Evolutionary conservation across 2,329 filamentous ascomycete genomes (phyloP).

Genomic region (Neophaeococcomyces aloes): DNA sequence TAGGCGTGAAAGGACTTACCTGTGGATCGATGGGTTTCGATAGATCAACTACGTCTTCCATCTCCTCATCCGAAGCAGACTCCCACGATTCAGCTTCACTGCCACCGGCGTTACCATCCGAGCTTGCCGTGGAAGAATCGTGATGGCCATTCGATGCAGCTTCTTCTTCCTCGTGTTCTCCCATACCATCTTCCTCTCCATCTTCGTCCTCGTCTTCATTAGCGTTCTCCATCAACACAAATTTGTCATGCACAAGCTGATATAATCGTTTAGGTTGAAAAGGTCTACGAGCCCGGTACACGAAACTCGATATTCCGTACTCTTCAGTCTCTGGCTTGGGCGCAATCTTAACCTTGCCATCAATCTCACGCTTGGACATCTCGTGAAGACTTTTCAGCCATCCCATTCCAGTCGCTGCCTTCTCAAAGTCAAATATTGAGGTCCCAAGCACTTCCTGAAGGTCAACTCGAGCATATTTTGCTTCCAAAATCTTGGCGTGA

Average conservation of each 20-base stretch:
- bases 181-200: conserved; percentile 24
- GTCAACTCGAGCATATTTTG: conserved; percentile 49
- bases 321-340: conserved; percentile 63
- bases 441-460: conserved; percentile 57
- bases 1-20: conserved; percentile 5
- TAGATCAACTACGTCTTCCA: conserved; percentile 10
- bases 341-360: conserved; percentile 44
- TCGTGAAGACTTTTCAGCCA: conserved; percentile 62
- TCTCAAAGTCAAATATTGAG: conserved; percentile 52
- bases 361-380: conserved; percentile 52
- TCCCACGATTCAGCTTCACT: conserved; percentile 6
- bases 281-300: conserved; percentile 52
- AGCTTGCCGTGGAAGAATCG: background rate
- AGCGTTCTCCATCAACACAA: conserved; percentile 33
- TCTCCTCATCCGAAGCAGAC: conserved; percentile 5
- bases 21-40: conserved; percentile 13
- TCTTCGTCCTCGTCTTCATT: conserved; percentile 24
- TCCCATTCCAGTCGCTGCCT: conserved; percentile 54
- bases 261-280: conserved; percentile 34
- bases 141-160: conserved; percentile 14
- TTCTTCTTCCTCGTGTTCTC: conserved; percentile 23
- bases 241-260: conserved; percentile 35
- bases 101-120: background rate
- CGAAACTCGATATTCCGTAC: conserved; percentile 61
- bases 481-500: conserved; percentile 53